Base-by-base conservation (phyloP, 139 green algal genomes). In the Desmodesmus armatus region DNA sequence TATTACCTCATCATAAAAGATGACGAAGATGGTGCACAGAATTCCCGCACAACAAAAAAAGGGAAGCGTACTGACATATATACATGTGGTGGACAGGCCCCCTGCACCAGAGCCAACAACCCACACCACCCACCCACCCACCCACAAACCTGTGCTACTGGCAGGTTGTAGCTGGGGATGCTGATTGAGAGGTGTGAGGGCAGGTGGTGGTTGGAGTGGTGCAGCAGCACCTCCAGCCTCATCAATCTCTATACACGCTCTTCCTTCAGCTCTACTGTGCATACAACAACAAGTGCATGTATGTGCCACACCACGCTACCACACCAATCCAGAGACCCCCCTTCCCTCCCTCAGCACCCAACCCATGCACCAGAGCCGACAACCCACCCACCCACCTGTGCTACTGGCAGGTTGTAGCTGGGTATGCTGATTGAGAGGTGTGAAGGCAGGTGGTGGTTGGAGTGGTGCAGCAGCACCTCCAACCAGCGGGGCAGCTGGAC, bases 181-280 rank as follows among this genome's bases (percentile, higher is more conserved):
- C 49, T 73, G 35, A 86, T 79, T 13, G 80, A 86, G 1, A 91
- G 25, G 29, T 87, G 82, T 33, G 44, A 49, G 13, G 91, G 88
- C 37, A 94, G 69, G 73, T 80, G 63, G 85, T 90, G 91, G 88
- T 94, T 94, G n/a, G 88, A 75, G 66, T 91, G 67, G 87, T 92
- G 90, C 21, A 94, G 67, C 63, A 92, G 51, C 31, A 80, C 33
- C 83, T 94, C 91, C 40, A 94, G 80, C 87, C 79, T n/a, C n/a
- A n/a, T n/a, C n/a, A n/a, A n/a, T n/a, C n/a, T n/a, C n/a, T n/a
- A n/a, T n/a, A n/a, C n/a, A n/a, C n/a, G n/a, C n/a, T n/a, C n/a
- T n/a, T n/a, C n/a, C n/a, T n/a, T n/a, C n/a, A n/a, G n/a, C n/a
- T n/a, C n/a, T n/a, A n/a, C n/a, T n/a, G n/a, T n/a, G n/a, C n/a